Evolutionary conservation across 164 flowering plant genomes (phyloP).

Genomic region (Pachysandra terminalis): DNA sequence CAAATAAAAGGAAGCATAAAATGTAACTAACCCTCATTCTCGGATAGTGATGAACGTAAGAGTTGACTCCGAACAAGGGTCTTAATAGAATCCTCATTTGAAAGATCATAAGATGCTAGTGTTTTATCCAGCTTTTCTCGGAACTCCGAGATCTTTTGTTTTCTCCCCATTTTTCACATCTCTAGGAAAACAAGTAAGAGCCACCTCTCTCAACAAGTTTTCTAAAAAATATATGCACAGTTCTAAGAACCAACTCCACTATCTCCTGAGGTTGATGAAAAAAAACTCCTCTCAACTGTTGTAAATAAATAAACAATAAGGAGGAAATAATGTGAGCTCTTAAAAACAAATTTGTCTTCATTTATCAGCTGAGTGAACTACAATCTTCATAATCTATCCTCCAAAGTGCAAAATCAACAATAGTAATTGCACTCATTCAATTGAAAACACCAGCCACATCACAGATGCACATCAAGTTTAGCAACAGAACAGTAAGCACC

Average conservation of each 20-base stretch:
- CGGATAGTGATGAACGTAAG: slow-evolving; percentile 31
- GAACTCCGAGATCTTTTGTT: slow-evolving; percentile 42
- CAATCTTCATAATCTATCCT: not conserved
- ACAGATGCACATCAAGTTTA: not conserved
- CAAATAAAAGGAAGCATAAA: not conserved
- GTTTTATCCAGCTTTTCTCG: slow-evolving; percentile 70
- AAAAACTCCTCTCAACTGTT: not conserved
- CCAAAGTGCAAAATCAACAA: not conserved
- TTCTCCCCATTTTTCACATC: slow-evolving; percentile 49
- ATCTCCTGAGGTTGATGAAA: slow-evolving; percentile 12
- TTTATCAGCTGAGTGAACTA: not conserved
- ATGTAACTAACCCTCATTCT: slow-evolving; percentile 35
- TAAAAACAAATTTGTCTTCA: not conserved
- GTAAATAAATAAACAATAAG: not conserved
- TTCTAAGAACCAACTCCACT: not conserved
- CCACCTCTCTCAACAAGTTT: not conserved
- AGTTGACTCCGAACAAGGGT: slow-evolving; percentile 63
- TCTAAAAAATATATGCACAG: not conserved
- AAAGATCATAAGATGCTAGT: slow-evolving; percentile 56
- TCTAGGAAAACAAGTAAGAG: slow-evolving; percentile 10
- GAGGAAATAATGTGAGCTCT: not conserved
- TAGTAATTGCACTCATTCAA: not conserved
- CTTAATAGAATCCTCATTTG: slow-evolving; percentile 40
- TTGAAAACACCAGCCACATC: not conserved
- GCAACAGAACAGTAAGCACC: not conserved